These are phyloP conservation scores for Grosmannia clavigera DNA, from an alignment of 2,329 filamentous ascomycete genomes.

Conservation along the genomic window DNA sequence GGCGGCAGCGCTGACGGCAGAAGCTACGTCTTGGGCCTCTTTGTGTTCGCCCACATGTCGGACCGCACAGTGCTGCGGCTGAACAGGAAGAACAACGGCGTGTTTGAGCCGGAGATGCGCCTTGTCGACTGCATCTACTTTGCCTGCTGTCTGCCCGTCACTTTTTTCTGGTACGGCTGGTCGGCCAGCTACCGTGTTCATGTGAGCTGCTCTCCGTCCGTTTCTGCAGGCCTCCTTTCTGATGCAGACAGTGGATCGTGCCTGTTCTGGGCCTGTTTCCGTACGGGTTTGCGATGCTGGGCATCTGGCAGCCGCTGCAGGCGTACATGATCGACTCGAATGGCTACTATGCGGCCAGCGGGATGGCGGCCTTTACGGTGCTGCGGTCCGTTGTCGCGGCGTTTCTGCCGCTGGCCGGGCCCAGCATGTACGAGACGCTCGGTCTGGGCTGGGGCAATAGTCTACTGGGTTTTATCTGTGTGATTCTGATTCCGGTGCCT, in stretches of 20 bases:
- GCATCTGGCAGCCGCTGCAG: constrained; percentile 20
- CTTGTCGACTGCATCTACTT: constrained; percentile 21
- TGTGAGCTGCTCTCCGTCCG: constrained; percentile 1
- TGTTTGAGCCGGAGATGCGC: constrained; percentile 24
- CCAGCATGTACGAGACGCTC: constrained; percentile 41
- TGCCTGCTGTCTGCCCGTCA: neutral
- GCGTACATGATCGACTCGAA: constrained; percentile 50
- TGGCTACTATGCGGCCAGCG: constrained; percentile 42
- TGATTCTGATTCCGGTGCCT: constrained; percentile 37
- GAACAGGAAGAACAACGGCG: constrained; percentile 24
- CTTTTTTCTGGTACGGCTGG: constrained; percentile 22
- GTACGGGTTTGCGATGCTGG: constrained; percentile 20
- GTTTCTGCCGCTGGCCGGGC: constrained; percentile 43
- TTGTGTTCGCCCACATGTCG: constrained; percentile 19
- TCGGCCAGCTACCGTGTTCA: constrained; percentile 15
- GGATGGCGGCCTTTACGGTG: constrained; percentile 48
- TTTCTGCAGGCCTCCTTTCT: neutral
- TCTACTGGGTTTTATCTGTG: constrained; percentile 26
- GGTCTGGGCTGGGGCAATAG: constrained; percentile 35
- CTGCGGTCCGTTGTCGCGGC: constrained; percentile 42
- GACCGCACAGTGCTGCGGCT: constrained; percentile 26
- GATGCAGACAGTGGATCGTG: constrained; percentile 5
- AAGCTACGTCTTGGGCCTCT: constrained; percentile 14
- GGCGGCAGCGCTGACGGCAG: neutral
- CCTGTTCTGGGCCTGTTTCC: constrained; percentile 15